Conservation (phyloP, 495 filamentous ascomycete species). For the Tricharina praecox region DNA sequence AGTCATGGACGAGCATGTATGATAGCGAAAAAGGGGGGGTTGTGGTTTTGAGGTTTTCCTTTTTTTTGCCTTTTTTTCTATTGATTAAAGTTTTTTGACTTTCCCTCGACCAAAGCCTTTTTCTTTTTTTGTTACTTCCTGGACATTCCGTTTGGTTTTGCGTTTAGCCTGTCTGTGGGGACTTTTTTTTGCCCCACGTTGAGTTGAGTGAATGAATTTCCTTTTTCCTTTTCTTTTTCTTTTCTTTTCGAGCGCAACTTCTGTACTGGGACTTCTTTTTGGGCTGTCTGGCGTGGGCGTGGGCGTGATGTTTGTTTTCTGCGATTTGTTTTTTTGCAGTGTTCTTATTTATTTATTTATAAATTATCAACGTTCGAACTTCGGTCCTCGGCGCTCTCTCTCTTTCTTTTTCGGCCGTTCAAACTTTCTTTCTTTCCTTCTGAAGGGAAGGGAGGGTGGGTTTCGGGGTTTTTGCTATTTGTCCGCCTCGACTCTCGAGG, state of each 20-base stretch:
- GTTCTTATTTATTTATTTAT: slow-evolving; percentile 8
- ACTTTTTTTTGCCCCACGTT: too few species aligned
- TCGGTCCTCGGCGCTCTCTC: slow-evolving; percentile 10
- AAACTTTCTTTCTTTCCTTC: too few species aligned
- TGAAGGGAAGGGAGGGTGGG: too few species aligned
- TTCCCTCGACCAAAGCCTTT: too few species aligned
- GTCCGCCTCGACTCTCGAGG: too few species aligned
- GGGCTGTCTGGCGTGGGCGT: slow-evolving; percentile 11
- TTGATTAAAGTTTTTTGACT: too few species aligned
- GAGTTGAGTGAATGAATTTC: too few species aligned
- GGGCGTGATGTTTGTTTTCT: slow-evolving; percentile 17
- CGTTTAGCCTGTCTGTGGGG: slow-evolving; percentile 6
- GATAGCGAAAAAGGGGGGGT: slow-evolving; percentile 1
- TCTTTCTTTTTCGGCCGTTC: not conserved
- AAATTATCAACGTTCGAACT: slow-evolving; percentile 5
- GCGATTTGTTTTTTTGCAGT: slow-evolving; percentile 14
- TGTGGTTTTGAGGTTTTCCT: not conserved
- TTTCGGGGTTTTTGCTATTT: too few species aligned
- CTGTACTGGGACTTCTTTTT: too few species aligned
- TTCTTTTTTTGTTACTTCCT: not conserved
- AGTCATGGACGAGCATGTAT: slow-evolving; percentile 18
- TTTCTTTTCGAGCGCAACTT: too few species aligned
- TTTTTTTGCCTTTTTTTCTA: slow-evolving; percentile 12
- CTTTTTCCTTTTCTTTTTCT: too few species aligned
- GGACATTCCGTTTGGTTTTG: slow-evolving; percentile 7